A percentile compares a stretch with the other conserved stretches of the same genome.
Conservation (phyloP, 2,329 filamentous ascomycete species). For the Dichotomopilus funicola region DNA sequence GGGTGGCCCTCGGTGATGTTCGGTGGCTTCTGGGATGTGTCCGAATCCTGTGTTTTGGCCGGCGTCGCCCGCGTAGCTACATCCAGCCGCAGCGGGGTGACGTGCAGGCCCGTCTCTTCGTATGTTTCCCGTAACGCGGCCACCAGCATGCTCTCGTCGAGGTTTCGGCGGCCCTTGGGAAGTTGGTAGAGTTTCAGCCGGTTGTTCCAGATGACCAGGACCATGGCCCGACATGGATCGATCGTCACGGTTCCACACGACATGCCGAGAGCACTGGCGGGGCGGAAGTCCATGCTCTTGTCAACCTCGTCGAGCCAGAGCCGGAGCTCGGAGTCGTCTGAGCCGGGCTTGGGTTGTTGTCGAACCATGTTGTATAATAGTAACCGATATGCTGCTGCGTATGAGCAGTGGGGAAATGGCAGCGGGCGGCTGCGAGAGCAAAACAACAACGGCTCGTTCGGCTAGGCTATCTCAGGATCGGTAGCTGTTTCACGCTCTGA, state of each 20-base stretch:
- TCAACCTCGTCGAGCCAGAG: slow-evolving; percentile 26
- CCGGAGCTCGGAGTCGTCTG: slow-evolving; percentile 8
- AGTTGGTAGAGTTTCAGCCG: slow-evolving; percentile 39
- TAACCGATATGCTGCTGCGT: not conserved
- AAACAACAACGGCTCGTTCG: not conserved
- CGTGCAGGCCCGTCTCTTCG: slow-evolving; percentile 42
- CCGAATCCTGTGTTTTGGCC: slow-evolving; percentile 13
- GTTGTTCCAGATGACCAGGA: slow-evolving; percentile 39
- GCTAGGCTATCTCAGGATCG: too few species aligned
- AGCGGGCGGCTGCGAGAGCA: not conserved
- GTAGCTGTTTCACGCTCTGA: too few species aligned
- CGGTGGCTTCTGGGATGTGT: slow-evolving; percentile 13
- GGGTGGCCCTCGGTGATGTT: slow-evolving; percentile 26
- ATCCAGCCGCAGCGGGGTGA: slow-evolving; percentile 33
- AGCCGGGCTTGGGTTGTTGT: slow-evolving; percentile 4
- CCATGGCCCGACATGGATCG: slow-evolving; percentile 30
- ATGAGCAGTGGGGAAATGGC: not conserved
- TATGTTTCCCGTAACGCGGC: slow-evolving; percentile 41
- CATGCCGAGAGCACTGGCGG: slow-evolving; percentile 38
- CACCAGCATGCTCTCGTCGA: slow-evolving; percentile 36
- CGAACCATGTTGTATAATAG: not conserved
- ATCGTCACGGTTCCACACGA: slow-evolving; percentile 43
- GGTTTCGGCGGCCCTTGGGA: slow-evolving; percentile 44
- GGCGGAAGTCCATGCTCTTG: slow-evolving; percentile 32
- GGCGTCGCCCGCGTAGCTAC: slow-evolving; percentile 40